Evolutionary conservation across 2,329 filamentous ascomycete genomes (phyloP).

Genomic region (Didymella keratinophila): DNA sequence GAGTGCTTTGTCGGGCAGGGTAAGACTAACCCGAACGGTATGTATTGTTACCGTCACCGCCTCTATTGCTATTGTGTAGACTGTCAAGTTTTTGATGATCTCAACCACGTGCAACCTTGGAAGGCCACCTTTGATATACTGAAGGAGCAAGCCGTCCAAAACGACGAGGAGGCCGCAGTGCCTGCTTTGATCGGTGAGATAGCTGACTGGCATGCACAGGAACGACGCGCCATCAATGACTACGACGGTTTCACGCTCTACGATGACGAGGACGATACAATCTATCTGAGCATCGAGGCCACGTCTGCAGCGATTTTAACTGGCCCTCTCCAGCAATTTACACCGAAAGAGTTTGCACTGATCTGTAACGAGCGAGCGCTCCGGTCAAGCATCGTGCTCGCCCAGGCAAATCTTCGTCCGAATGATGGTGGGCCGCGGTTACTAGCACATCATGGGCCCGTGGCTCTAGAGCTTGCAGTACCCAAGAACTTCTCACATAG

Average conservation of each 20-base stretch:
- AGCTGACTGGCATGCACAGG: neutral
- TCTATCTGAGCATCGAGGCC: neutral
- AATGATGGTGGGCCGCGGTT: neutral
- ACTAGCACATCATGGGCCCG: neutral
- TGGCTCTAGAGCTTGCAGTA: neutral
- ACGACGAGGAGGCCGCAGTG: neutral
- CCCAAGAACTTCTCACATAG: neutral
- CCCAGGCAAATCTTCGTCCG: too few species aligned
- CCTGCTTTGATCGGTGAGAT: neutral
- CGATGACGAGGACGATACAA: neutral
- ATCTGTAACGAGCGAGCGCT: neutral
- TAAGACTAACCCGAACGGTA: neutral
- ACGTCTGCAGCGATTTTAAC: neutral
- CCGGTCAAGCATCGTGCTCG: neutral
- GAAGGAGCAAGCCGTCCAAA: neutral
- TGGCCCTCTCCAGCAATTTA: neutral
- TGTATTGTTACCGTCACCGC: neutral
- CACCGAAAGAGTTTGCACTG: neutral
- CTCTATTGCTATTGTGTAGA: neutral
- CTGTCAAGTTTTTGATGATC: neutral
- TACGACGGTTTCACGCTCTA: neutral
- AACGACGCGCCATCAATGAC: neutral
- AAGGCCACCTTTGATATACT: too few species aligned
- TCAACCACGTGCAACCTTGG: neutral
- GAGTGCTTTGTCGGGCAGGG: neutral